Evolutionary conservation across 2,329 filamentous ascomycete genomes (phyloP), one percentile per base, ranked within the genome.

Genomic region (Penicillium sp.): DNA sequence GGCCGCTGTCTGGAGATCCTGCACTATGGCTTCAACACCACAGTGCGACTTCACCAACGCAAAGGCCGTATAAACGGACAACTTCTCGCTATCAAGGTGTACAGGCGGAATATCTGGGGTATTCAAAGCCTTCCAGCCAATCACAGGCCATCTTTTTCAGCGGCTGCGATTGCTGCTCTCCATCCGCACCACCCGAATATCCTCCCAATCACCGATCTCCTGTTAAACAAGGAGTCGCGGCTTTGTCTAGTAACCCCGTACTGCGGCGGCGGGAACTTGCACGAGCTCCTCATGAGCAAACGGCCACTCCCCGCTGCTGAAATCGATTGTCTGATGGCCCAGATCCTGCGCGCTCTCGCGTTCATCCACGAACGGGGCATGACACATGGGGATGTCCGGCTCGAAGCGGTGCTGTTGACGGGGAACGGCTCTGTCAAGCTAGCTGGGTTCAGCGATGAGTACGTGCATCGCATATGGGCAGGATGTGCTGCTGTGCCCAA

Each of bases 321-420:
- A 76, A 92, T 92, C 62, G 92, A 96, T 74, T 96, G 92, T 78
- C 92, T 93, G 76, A 93, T 96, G 81, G 93, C 95, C 78, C 93
- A 76, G 57, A 66, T 76, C 26, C 60, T 76, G 26, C 67, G 70
- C 3, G 74, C 69, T 0, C 52, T 75, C 5, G 55, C 63, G 1
- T 75, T 96, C 73, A 92, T 98, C 35, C 94, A 97, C 73, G 85
- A 88, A 3, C 83, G 92, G 30, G 90, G 90, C 49, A 93, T 97
- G 70, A 93, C 97, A 0, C 94, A 98, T 76, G 90, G 94, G 52
- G 93, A 97, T 71, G 86, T 98, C 69, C 97, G 97, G 74, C 93
- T 94, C 0, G 93, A 97, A 71, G 97, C 97, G 67, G 95, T 97
- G 49, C 83, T 98, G 0, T 91, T 97, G 62, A 86, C 96, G 65